Percentiles rank a stretch among this genome's conserved stretches.
phyloP scores from a whole-genome alignment of 1,284 basidiomycete species.

The Sphagnurus paluster region DNA sequence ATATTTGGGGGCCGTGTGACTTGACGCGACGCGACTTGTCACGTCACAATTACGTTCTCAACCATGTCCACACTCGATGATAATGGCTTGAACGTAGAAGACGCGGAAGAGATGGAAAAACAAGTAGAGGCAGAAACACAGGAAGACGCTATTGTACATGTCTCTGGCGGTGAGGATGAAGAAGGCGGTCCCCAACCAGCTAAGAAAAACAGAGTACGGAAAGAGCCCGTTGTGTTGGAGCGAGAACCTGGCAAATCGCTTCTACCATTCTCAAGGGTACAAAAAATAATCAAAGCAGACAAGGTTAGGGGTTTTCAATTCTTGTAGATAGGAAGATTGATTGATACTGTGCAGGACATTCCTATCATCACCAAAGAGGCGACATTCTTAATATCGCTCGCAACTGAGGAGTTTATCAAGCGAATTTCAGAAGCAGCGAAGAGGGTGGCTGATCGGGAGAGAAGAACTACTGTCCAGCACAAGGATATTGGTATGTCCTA shows the following conservation, averaged over 20 bases:
- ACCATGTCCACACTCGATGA: constrained; percentile 11
- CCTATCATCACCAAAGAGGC: constrained; percentile 73
- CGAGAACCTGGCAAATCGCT: constrained; percentile 64
- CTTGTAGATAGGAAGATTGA: not conserved
- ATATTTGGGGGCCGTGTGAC: constrained; percentile 9
- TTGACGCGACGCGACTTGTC: constrained; percentile 21
- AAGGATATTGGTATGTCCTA: constrained; percentile 62
- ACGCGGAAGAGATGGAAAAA: constrained; percentile 8
- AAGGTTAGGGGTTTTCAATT: constrained; percentile 42
- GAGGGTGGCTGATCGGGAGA: constrained; percentile 60
- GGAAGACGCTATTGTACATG: constrained; percentile 5
- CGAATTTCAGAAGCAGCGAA: constrained; percentile 61
- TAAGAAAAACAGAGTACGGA: constrained; percentile 32
- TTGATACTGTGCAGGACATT: constrained; percentile 59
- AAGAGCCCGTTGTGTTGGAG: constrained; percentile 28
- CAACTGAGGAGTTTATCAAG: constrained; percentile 78
- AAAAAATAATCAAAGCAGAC: constrained; percentile 79
- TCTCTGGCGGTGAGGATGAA: constrained; percentile 7
- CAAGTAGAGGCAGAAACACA: constrained; percentile 7
- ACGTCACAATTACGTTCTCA: constrained; percentile 15
- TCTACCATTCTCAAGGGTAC: constrained; percentile 71
- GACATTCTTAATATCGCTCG: constrained; percentile 69
- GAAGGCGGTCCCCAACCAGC: constrained; percentile 12
- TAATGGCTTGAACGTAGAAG: constrained; percentile 2
- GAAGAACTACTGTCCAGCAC: constrained; percentile 65